Evolutionary conservation across 139 green algal genomes (phyloP).

Genomic region (Trebouxia sp.): DNA sequence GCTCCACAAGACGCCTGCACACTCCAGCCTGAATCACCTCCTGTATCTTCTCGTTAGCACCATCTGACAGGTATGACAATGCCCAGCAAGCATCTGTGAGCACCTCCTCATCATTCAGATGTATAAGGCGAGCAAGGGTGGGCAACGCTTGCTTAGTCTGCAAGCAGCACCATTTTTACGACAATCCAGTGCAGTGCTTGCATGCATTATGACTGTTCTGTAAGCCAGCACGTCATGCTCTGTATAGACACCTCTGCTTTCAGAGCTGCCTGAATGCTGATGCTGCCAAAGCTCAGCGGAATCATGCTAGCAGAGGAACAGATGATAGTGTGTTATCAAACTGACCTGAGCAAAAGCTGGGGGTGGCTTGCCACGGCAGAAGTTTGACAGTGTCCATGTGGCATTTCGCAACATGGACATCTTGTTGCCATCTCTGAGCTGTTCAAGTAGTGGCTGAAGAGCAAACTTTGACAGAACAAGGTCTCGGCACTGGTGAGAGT

Average conservation of each 20-base stretch:
- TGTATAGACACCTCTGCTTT: no score
- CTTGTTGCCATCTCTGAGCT: conserved; percentile 91
- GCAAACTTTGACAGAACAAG: conserved; percentile 86
- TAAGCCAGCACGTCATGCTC: no score
- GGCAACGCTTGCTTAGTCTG: conserved; percentile 88
- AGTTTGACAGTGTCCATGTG: conserved; percentile 99
- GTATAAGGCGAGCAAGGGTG: conserved; percentile 88
- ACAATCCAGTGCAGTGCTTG: not conserved
- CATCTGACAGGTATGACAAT: conserved; percentile 97
- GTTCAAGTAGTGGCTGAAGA: conserved; percentile 89
- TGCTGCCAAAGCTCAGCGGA: no score
- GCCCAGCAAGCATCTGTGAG: conserved; percentile 99
- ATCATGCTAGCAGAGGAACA: no score
- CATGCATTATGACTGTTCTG: not conserved
- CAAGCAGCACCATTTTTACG: not conserved
- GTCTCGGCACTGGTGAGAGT: conserved; percentile 94
- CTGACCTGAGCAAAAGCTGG: conserved; percentile 66
- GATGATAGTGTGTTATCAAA: no score
- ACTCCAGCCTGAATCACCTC: conserved; percentile 96
- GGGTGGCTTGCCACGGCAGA: conserved; percentile 98
- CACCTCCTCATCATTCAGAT: conserved; percentile 96
- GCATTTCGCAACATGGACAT: conserved; percentile 98
- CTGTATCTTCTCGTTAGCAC: conserved; percentile 99
- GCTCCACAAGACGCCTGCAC: conserved; percentile 87
- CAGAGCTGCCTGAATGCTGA: no score